Conservation (phyloP, 73 alveolate genomes). For the Tetrahymena elliotti region DNA sequence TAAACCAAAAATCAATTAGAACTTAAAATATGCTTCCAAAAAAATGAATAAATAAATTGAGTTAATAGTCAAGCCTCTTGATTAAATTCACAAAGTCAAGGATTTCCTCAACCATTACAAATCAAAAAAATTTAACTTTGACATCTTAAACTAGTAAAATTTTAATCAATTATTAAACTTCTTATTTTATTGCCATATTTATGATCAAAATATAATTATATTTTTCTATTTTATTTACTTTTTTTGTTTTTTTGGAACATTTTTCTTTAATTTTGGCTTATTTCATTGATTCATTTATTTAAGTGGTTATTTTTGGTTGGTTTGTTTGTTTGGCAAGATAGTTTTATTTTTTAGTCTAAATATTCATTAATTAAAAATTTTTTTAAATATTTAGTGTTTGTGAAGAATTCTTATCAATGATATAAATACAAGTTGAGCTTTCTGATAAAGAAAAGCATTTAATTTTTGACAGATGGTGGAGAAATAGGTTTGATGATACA, state of each 20-base stretch:
- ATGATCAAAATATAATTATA: too few species aligned
- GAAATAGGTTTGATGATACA: neutral
- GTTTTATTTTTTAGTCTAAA: too few species aligned
- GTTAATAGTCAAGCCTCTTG: neutral
- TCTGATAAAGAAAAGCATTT: neutral
- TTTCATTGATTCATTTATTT: too few species aligned
- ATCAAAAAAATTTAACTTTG: neutral
- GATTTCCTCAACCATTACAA: neutral
- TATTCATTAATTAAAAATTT: too few species aligned
- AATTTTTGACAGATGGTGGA: neutral
- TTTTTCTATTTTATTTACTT: too few species aligned
- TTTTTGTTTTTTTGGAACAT: too few species aligned
- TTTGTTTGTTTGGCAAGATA: too few species aligned
- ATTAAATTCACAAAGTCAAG: neutral
- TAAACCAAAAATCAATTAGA: neutral
- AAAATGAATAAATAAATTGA: neutral
- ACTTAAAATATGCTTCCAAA: neutral
- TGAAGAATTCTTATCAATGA: neutral
- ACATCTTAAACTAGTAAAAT: neutral
- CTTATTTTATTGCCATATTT: too few species aligned
- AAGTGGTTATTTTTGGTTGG: too few species aligned
- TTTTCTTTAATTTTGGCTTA: too few species aligned
- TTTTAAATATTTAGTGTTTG: neutral
- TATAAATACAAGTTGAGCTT: neutral
- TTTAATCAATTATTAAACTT: too few species aligned